A percentile compares a stretch with the other conserved stretches of the same genome.
Evolutionary conservation across 2,329 filamentous ascomycete genomes (phyloP).

Genomic region (Pseudogymnoascus verrucosus): DNA sequence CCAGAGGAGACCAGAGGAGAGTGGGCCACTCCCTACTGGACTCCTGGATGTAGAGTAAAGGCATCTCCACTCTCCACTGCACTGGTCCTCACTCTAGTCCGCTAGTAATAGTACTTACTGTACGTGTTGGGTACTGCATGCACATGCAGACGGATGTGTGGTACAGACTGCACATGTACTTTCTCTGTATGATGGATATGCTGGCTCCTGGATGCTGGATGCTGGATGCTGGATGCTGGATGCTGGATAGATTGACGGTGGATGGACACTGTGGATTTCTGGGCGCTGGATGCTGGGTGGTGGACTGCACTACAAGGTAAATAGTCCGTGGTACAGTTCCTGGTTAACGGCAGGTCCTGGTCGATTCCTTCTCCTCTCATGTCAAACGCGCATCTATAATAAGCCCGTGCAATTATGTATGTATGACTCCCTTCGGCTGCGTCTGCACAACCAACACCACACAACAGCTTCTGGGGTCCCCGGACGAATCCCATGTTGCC

Average conservation of each 20-base stretch:
- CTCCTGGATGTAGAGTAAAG: neutral
- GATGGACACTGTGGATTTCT: neutral
- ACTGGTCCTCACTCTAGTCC: neutral
- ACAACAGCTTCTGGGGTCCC: conserved; percentile 1
- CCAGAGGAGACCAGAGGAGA: neutral
- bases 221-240: neutral
- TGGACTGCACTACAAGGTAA: neutral
- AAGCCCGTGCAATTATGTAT: neutral
- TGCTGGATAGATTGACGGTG: neutral
- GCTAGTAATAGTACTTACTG: neutral
- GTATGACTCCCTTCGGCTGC: neutral
- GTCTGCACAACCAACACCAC: neutral
- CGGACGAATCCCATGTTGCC: neutral
- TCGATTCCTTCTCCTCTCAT: neutral
- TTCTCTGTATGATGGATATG: neutral
- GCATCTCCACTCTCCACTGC: neutral
- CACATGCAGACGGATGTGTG: conserved; percentile 2
- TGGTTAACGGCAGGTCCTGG: conserved; percentile 7
- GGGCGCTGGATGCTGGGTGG: neutral
- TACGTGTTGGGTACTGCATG: conserved; percentile 2
- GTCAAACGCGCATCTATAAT: conserved; percentile 5
- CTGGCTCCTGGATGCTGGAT: neutral
- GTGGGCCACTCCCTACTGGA: neutral
- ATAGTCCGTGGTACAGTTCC: neutral
- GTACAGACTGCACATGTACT: conserved; percentile 4